phyloP scores from a whole-genome alignment of 148 eudicot genomes.

The Spergularia marina region DNA sequence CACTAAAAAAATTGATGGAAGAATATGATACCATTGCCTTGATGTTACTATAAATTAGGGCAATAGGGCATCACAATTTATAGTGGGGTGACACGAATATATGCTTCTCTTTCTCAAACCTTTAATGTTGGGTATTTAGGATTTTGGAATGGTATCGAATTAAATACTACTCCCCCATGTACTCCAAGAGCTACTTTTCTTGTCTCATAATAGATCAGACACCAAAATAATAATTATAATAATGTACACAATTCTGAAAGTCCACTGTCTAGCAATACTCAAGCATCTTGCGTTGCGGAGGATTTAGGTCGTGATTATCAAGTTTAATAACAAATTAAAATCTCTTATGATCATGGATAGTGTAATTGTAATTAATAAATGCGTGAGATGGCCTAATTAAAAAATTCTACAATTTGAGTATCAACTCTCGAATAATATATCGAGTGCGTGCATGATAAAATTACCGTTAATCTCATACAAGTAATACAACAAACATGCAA shows the following conservation, averaged over 20 bases:
- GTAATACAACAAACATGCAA: no score
- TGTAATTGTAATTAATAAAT: no score
- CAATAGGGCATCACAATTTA: not conserved
- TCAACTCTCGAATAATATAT: no score
- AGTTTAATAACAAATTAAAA: no score
- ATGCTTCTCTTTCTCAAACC: conserved; percentile 11
- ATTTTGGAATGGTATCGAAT: not conserved
- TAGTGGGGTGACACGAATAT: conserved; percentile 7
- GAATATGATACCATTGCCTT: conserved; percentile 2
- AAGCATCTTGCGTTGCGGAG: not conserved
- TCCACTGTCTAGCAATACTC: conserved; percentile 6
- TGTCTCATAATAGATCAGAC: conserved; percentile 3
- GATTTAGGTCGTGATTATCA: not conserved
- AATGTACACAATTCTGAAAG: not conserved
- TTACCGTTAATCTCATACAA: no score
- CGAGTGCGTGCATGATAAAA: no score
- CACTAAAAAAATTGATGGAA: not conserved
- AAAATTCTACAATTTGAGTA: no score
- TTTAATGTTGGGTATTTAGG: conserved; percentile 1
- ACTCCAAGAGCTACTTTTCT: not conserved
- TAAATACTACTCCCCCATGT: not conserved
- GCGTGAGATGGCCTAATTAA: no score
- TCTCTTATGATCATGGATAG: no score
- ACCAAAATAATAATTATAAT: not conserved
- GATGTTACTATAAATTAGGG: no score